A percentile compares a stretch with the other conserved stretches of the same genome.
phyloP scores from a whole-genome alignment of 2,329 filamentous ascomycete genomes.

The Chaetomium sp. region DNA sequence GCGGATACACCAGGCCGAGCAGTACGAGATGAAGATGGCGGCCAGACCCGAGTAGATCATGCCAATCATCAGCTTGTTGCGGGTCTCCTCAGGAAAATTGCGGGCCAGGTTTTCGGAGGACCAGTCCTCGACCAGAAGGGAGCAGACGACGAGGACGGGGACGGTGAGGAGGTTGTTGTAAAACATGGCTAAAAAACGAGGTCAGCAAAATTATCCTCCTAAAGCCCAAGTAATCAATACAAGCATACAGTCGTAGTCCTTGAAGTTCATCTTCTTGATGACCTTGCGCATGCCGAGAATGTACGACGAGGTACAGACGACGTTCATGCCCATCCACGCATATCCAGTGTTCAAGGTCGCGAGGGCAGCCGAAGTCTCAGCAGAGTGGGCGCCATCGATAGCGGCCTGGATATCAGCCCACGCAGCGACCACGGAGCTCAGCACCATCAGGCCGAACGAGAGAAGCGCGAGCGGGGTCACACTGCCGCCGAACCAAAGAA shows the following conservation, averaged over 20 bases:
- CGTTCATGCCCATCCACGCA: conserved; percentile 96
- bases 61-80: conserved; percentile 73
- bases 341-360: conserved; percentile 92
- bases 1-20: conserved; percentile 96
- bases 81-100: conserved; percentile 81
- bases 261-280: conserved; percentile 99
- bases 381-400: conserved; percentile 52
- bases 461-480: conserved; percentile 83
- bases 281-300: conserved; percentile 93
- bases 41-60: conserved; percentile 93
- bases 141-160: conserved; percentile 77
- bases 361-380: conserved; percentile 65
- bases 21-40: conserved; percentile 98
- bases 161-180: conserved; percentile 99
- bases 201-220: conserved; percentile 24
- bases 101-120: conserved; percentile 70
- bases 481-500: conserved; percentile 93
- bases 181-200: conserved; percentile 73
- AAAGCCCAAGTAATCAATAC: no score
- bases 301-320: conserved; percentile 87
- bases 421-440: conserved; percentile 88
- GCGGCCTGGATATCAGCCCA: conserved; percentile 96
- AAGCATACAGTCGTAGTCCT: conserved; percentile 94
- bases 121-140: conserved; percentile 86
- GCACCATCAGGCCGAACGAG: conserved; percentile 93